phyloP scores from a whole-genome alignment of 371 early-diverging fungal genomes.

The Phascolomyces articulosus region DNA sequence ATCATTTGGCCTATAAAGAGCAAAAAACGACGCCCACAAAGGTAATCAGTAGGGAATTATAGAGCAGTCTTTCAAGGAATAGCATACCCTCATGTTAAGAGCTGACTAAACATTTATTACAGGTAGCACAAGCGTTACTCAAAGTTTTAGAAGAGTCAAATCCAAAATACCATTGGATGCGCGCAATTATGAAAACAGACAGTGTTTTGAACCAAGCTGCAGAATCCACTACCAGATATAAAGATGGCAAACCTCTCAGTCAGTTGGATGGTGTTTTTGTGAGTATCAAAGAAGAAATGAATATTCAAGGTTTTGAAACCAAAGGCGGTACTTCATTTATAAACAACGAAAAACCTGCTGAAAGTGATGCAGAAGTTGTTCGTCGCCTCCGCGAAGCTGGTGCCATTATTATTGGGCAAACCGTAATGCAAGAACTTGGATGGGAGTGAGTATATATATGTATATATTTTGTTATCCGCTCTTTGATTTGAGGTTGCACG shows the following conservation, averaged over 20 bases:
- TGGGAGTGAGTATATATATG: slow-evolving; percentile 43
- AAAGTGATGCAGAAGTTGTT: slow-evolving; percentile 49
- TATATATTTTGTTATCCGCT: too few species aligned
- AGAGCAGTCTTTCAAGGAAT: too few species aligned
- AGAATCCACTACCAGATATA: slow-evolving; percentile 61
- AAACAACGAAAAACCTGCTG: slow-evolving; percentile 57
- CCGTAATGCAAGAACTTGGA: slow-evolving; percentile 63
- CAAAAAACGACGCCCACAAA: slow-evolving; percentile 33
- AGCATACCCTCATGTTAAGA: too few species aligned
- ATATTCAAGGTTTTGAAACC: slow-evolving; percentile 57
- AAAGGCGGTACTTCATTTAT: slow-evolving; percentile 69
- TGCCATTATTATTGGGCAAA: slow-evolving; percentile 62
- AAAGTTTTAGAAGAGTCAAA: slow-evolving; percentile 17
- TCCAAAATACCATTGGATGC: slow-evolving; percentile 35
- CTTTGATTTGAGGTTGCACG: too few species aligned
- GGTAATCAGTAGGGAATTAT: slow-evolving; percentile 7
- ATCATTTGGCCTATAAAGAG: slow-evolving; percentile 32
- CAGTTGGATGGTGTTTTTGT: slow-evolving; percentile 71
- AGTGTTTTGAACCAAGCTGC: slow-evolving; percentile 56
- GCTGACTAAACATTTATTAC: not conserved
- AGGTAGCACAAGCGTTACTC: slow-evolving; percentile 32
- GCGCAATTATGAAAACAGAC: slow-evolving; percentile 31
- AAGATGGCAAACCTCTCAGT: slow-evolving; percentile 49
- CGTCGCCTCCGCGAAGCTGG: slow-evolving; percentile 54
- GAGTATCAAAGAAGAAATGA: slow-evolving; percentile 64